Evolutionary conservation across 2,329 filamentous ascomycete genomes (phyloP).

Genomic region (Ceratocystis cubensis): DNA sequence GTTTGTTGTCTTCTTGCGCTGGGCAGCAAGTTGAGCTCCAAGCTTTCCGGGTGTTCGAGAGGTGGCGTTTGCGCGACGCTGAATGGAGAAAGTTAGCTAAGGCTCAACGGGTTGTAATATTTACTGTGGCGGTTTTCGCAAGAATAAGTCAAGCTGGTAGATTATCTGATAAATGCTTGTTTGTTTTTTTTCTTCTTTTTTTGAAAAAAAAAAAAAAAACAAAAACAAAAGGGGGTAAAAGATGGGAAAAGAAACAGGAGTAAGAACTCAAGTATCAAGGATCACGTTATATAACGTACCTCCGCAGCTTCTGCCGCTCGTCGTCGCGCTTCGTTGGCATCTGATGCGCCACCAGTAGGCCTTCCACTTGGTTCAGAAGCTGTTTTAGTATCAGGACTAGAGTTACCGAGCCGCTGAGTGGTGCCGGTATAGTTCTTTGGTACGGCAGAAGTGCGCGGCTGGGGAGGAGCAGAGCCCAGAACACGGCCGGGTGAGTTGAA

Average conservation of each 20-base stretch:
- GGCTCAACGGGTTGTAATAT: not conserved
- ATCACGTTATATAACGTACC: not conserved
- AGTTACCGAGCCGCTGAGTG: constrained; percentile 12
- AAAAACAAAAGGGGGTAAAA: not conserved
- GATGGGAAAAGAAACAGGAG: no score
- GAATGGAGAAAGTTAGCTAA: constrained; percentile 14
- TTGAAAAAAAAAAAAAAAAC: not conserved
- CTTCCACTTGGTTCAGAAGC: not conserved
- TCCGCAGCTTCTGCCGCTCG: constrained; percentile 18
- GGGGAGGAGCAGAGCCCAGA: constrained; percentile 43
- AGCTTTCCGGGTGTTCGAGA: constrained; percentile 55
- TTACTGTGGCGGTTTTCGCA: not conserved
- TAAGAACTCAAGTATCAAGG: no score
- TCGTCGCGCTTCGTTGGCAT: constrained; percentile 17
- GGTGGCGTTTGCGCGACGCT: constrained; percentile 54
- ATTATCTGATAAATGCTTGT: not conserved
- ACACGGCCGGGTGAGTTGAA: constrained; percentile 63
- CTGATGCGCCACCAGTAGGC: constrained; percentile 3
- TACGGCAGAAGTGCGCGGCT: constrained; percentile 38
- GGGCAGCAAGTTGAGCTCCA: constrained; percentile 54
- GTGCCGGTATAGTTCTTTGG: constrained; percentile 28
- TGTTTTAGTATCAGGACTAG: not conserved
- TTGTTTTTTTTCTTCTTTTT: not conserved
- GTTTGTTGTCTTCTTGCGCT: constrained; percentile 60
- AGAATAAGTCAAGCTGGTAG: not conserved